These are phyloP conservation scores for Hypoxylon sp. DNA, from an alignment of 2,329 filamentous ascomycete genomes.

Conservation along the genomic window DNA sequence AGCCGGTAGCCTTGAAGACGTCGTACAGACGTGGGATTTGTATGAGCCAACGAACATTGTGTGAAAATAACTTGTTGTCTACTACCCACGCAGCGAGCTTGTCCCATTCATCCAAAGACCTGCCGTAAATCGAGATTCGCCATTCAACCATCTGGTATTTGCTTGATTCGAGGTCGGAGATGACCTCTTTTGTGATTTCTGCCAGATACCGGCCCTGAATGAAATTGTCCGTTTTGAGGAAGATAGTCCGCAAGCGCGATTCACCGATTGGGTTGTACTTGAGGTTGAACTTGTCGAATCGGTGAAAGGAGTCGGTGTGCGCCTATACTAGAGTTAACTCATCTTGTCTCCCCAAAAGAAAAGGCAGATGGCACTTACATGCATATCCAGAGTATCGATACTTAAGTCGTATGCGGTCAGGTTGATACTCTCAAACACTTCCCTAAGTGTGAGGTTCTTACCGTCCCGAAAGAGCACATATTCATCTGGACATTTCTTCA, in stretches of 20 bases:
- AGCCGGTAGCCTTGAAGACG: slow-evolving; percentile 89
- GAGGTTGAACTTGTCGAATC: slow-evolving; percentile 99
- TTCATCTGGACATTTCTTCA: slow-evolving; percentile 98
- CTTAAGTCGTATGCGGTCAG: slow-evolving; percentile 97
- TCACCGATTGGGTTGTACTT: slow-evolving; percentile 99
- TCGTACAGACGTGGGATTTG: slow-evolving; percentile 96
- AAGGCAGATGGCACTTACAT: slow-evolving; percentile 69
- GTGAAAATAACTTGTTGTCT: slow-evolving; percentile 97
- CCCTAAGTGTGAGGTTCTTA: slow-evolving; percentile 88
- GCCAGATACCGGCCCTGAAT: slow-evolving; percentile 96
- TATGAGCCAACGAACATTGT: slow-evolving; percentile 97
- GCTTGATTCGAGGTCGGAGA: slow-evolving; percentile 95
- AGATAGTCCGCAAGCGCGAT: slow-evolving; percentile 95
- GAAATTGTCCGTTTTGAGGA: slow-evolving; percentile 98
- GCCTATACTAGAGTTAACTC: slow-evolving; percentile 67
- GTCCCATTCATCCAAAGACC: slow-evolving; percentile 94
- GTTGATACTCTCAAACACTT: slow-evolving; percentile 98
- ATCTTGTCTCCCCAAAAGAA: not conserved
- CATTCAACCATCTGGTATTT: slow-evolving; percentile 99
- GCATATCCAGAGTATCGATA: slow-evolving; percentile 99
- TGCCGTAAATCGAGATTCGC: slow-evolving; percentile 97
- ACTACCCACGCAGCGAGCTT: slow-evolving; percentile 97
- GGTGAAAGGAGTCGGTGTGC: slow-evolving; percentile 97
- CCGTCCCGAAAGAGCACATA: slow-evolving; percentile 93
- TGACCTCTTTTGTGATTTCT: slow-evolving; percentile 98